A percentile compares a stretch with the other conserved stretches of the same genome.
These are phyloP conservation scores for Amorphotheca resinae DNA, from an alignment of 495 filamentous ascomycete species.

Conservation along the genomic window DNA sequence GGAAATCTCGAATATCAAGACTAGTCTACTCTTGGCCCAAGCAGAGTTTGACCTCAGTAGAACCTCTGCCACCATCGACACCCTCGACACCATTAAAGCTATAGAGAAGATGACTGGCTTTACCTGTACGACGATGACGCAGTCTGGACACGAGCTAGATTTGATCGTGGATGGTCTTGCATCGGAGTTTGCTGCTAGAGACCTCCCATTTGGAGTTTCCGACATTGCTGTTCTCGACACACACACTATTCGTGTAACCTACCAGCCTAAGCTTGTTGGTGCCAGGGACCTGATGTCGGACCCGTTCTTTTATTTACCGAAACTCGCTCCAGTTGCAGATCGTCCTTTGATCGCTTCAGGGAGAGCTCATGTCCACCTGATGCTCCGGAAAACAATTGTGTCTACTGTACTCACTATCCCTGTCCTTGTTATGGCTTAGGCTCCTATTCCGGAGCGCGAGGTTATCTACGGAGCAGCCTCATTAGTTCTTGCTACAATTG, in stretches of 20 bases:
- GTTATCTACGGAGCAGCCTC: neutral
- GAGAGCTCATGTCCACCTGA: neutral
- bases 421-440: neutral
- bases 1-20: neutral
- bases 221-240: neutral
- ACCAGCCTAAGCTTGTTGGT: neutral
- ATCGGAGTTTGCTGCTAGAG: neutral
- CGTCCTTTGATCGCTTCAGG: neutral
- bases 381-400: neutral
- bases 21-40: neutral
- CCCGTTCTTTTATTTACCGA: neutral
- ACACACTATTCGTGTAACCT: neutral
- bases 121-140: neutral
- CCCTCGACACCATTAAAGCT: neutral
- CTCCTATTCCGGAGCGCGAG: neutral
- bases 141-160: neutral
- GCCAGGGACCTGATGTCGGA: neutral
- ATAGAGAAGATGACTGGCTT: neutral
- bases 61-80: neutral
- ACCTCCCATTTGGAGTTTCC: neutral
- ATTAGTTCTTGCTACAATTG: neutral
- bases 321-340: neutral
- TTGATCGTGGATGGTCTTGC: neutral
- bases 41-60: neutral
- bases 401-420: neutral